Evolutionary conservation across 1,284 basidiomycete species (phyloP), one percentile per base, ranked within the genome.

Genomic region (Cerrena zonata): DNA sequence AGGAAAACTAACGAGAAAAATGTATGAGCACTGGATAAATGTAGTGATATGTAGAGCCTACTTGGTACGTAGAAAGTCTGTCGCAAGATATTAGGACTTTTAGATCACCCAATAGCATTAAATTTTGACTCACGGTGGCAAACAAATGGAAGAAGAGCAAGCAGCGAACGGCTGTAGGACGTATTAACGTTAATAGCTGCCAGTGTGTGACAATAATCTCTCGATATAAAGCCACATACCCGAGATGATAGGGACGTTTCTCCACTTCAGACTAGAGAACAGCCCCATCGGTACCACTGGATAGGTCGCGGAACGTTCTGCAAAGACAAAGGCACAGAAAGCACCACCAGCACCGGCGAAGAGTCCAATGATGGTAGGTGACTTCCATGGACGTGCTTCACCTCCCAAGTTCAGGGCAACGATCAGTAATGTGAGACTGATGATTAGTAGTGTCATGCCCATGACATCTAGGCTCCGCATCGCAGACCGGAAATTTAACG

Each of bases 31-130:
- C n/a, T n/a, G n/a, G n/a, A n/a, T n/a, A n/a, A n/a, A n/a, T n/a
- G n/a, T n/a, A n/a, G n/a, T n/a, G n/a, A n/a, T 4, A 18, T 10
- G 13, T 15, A 43, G 22, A 5, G 51, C 60, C 7, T 54, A 67
- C 66, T 60, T 15, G 65, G 65, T n/a, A 67, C 51, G 54, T 69
- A 69, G 56, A 68, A 66, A 21, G 62, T 64, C 65, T 67, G 45
- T 11, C 15, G 23, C 23, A 22, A 5, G 19, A 45, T 5, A 42
- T 42, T 22, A 22, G n/a, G n/a, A n/a, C n/a, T n/a, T n/a, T n/a
- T n/a, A n/a, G n/a, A n/a, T n/a, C n/a, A n/a, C n/a, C n/a, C n/a
- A n/a, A n/a, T n/a, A n/a, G n/a, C n/a, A n/a, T n/a, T n/a, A n/a
- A n/a, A n/a, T n/a, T n/a, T 25, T 19, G 30, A 45, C 61, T 30